These are phyloP conservation scores for Bimuria novae-zelandiae DNA, from an alignment of 2,329 filamentous ascomycete species.

Conservation along the genomic window DNA sequence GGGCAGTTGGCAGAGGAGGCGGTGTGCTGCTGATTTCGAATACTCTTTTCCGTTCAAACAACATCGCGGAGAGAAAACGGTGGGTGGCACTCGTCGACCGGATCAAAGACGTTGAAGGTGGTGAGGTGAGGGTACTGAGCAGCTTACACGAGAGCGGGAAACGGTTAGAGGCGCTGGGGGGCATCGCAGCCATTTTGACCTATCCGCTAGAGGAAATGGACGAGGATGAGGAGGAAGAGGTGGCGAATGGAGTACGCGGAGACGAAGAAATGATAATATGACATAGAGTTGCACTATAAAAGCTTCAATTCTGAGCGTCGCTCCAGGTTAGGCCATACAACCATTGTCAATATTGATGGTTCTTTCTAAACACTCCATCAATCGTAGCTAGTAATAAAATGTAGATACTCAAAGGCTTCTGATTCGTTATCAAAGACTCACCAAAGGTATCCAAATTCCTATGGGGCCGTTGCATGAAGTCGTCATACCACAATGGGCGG, in stretches of 20 bases:
- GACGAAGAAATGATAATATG: slow-evolving; percentile 36
- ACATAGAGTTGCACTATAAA: too few relatives aligned
- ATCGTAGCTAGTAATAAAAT: neutral
- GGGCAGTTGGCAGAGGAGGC: slow-evolving; percentile 84
- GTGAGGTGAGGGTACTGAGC: slow-evolving; percentile 86
- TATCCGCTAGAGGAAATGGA: slow-evolving; percentile 85
- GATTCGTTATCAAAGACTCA: neutral
- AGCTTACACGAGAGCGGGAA: slow-evolving; percentile 93
- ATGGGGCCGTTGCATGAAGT: neutral
- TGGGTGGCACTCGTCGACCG: slow-evolving; percentile 88
- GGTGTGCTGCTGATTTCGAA: slow-evolving; percentile 87
- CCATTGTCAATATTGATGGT: too few relatives aligned
- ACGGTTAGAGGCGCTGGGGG: slow-evolving; percentile 79
- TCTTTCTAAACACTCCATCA: too few relatives aligned
- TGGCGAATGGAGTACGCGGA: slow-evolving; percentile 15
- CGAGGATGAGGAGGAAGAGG: slow-evolving; percentile 57
- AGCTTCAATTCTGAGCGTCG: too few relatives aligned
- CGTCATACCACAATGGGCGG: slow-evolving; percentile 24
- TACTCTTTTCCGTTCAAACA: slow-evolving; percentile 80
- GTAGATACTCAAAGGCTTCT: slow-evolving; percentile 8
- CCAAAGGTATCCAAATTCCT: slow-evolving; percentile 13
- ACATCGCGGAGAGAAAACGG: slow-evolving; percentile 73
- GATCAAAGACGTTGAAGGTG: slow-evolving; percentile 79
- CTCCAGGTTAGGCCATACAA: neutral
- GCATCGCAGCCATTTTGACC: slow-evolving; percentile 87